Evolutionary conservation across 2,329 filamentous ascomycete species (phyloP), one percentile per base, ranked within the genome.

Genomic region (Zymoseptoria passerinii): DNA sequence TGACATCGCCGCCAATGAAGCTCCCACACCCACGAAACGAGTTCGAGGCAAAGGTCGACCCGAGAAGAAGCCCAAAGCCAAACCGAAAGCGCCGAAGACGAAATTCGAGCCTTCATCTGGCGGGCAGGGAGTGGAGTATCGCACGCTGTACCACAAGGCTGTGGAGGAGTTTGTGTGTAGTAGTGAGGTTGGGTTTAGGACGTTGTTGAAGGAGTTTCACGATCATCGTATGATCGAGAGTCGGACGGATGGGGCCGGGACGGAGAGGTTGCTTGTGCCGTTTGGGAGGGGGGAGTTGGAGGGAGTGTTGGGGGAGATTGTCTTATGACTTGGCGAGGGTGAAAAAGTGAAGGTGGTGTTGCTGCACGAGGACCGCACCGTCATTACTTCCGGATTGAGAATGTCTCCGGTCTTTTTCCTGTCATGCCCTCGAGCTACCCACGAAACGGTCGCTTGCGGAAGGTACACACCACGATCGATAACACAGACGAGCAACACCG

Each of bases 161-260:
- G 88, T 92, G 4, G 92, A 96, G 74, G 91, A 96, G 70, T 97
- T 99, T 73, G 94, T 99, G 53, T 96, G 92, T 72, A 94, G 89
- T 66, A 96, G 89, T 60, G 94, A 97, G 76, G 91, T 97, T 82
- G 91, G 90, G 62, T 97, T 97, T 76, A 82, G 94, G 61, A 96
- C 92, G 27, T 73, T 99, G 70, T 75, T 99, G 62, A 97, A 97
- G 76, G 94, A 99, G 82, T 94, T 99, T 73, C 90, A 96, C 71
- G 94, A 99, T 69, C 94, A 99, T 77, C 90, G 96, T 70, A 97
- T 99, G 85, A 88, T 99, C 63, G 90, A 90, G 57, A 95, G 89
- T 61, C 84, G 86, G 62, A 92, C 92, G 70, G 92, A 99, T 72
- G 82, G 83, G 0, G 78, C 92, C 58, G 94, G 94, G 2, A 92